Evolutionary conservation across 371 early-diverging fungal species (phyloP).

Genomic region (Syncephalastrum racemosum): DNA sequence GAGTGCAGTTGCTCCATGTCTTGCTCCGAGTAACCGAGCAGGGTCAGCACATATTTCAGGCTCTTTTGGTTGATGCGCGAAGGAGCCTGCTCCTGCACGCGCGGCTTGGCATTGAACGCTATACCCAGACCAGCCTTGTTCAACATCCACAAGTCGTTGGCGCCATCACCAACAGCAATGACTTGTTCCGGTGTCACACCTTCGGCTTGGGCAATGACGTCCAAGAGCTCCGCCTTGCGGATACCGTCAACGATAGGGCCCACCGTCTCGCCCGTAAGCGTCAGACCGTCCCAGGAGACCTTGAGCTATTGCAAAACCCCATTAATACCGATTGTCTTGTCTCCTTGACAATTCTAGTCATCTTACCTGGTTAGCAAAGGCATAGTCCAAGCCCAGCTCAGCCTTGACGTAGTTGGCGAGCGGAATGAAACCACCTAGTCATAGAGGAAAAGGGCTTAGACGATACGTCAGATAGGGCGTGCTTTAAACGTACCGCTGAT

Average conservation of each 20-base stretch:
- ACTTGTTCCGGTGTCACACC: slow-evolving; percentile 84
- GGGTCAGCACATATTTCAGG: slow-evolving; percentile 72
- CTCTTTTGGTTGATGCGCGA: slow-evolving; percentile 92
- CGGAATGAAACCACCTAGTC: slow-evolving; percentile 89
- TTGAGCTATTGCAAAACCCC: slow-evolving; percentile 51
- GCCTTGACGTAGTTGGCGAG: slow-evolving; percentile 88
- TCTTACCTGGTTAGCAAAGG: slow-evolving; percentile 90
- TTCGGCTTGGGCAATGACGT: slow-evolving; percentile 93
- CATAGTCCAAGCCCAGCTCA: slow-evolving; percentile 91
- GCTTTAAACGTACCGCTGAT: slow-evolving; percentile 68
- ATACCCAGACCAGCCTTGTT: slow-evolving; percentile 96
- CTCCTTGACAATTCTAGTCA: not conserved
- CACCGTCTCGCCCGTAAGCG: slow-evolving; percentile 81
- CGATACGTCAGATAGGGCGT: not conserved
- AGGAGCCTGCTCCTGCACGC: slow-evolving; percentile 90
- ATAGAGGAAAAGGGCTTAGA: not conserved
- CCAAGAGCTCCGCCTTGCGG: slow-evolving; percentile 91
- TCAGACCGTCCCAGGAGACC: slow-evolving; percentile 78
- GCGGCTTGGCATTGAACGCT: slow-evolving; percentile 98
- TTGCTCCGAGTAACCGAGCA: slow-evolving; percentile 52
- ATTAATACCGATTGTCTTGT: not conserved
- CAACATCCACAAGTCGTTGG: slow-evolving; percentile 98
- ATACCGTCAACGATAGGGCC: slow-evolving; percentile 91
- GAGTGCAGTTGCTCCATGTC: slow-evolving; percentile 44
- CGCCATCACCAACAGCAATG: slow-evolving; percentile 99